Percentiles rank a stretch among this genome's conserved stretches.
phyloP scores from a whole-genome alignment of 768 basidiomycete genomes.

The Boletus patriciae region DNA sequence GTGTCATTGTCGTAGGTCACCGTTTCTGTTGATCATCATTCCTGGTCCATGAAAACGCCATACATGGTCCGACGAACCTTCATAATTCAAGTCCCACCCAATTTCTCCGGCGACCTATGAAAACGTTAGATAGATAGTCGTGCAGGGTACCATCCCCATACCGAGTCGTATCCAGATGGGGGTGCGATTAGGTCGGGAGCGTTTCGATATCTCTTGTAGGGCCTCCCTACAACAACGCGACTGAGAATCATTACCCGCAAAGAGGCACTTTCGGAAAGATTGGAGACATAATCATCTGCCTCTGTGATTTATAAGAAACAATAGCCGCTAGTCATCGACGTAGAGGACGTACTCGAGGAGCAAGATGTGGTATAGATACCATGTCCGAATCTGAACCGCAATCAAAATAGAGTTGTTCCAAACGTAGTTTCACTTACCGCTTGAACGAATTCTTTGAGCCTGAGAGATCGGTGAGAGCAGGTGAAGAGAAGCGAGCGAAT shows the following conservation, averaged over 20 bases:
- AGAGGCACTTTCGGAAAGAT: constrained; percentile 40
- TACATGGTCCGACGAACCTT: constrained; percentile 29
- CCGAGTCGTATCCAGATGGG: constrained; percentile 60
- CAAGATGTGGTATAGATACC: constrained; percentile 68
- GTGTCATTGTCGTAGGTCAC: constrained; percentile 68
- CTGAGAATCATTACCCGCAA: constrained; percentile 55
- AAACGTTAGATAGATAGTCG: neutral
- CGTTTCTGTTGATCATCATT: constrained; percentile 43
- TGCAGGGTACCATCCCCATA: constrained; percentile 32
- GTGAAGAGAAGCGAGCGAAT: neutral
- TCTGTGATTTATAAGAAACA: constrained; percentile 39
- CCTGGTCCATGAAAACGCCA: neutral
- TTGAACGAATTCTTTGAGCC: constrained; percentile 58
- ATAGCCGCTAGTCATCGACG: neutral
- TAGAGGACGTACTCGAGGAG: constrained; percentile 54
- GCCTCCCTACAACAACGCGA: constrained; percentile 64
- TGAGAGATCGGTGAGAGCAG: constrained; percentile 24
- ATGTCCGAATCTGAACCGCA: constrained; percentile 54
- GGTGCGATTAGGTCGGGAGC: constrained; percentile 48
- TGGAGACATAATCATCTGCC: constrained; percentile 62
- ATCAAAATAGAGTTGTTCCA: neutral
- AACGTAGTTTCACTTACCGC: constrained; percentile 31
- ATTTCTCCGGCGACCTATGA: constrained; percentile 59
- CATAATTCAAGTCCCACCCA: constrained; percentile 65
- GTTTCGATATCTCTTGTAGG: constrained; percentile 50